phyloP scores from a whole-genome alignment of 257 asterid species.

The Primulina huaijiensis region DNA sequence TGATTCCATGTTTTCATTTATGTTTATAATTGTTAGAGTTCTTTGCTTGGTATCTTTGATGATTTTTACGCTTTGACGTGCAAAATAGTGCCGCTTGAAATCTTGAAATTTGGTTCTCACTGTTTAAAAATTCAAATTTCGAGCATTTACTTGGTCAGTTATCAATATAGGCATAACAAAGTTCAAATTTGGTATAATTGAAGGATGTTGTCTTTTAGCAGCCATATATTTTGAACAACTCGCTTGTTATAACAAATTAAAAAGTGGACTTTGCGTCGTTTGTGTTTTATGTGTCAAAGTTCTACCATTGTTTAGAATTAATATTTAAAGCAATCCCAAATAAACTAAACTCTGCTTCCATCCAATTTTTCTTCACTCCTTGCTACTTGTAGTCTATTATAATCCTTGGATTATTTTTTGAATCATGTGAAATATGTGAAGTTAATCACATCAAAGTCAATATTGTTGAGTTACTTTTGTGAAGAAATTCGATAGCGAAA shows the following conservation, averaged over 20 bases:
- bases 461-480: not conserved
- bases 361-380: not conserved
- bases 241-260: not conserved
- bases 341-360: not conserved
- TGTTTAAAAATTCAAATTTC: not conserved
- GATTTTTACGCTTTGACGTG: not conserved
- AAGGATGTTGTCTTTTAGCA: not conserved
- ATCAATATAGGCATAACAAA: not conserved
- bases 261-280: not conserved
- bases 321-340: no score
- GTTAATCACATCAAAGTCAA: not conserved
- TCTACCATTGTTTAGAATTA: not conserved
- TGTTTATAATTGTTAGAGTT: conserved; percentile 1
- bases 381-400: not conserved
- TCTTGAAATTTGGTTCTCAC: not conserved
- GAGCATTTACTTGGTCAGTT: not conserved
- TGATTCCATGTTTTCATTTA: not conserved
- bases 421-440: not conserved
- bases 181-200: not conserved
- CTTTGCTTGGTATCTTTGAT: not conserved
- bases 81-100: not conserved
- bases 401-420: not conserved
- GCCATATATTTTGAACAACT: not conserved
- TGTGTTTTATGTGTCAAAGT: not conserved
- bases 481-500: not conserved